Conservation (phyloP, 345 rosid species). For the Angophora floribunda region DNA sequence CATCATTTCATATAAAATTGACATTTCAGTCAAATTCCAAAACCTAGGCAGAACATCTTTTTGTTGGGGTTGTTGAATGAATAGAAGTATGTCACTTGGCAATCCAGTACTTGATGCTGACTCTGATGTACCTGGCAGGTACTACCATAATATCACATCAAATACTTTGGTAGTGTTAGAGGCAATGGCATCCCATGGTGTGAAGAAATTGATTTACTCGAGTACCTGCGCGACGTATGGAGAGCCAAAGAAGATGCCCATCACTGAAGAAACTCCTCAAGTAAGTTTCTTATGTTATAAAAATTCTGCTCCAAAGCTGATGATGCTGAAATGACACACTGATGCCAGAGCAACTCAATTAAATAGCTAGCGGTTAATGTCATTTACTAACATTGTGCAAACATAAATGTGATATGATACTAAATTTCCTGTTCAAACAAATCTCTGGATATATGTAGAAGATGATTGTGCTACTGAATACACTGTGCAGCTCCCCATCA, state of each 20-base stretch:
- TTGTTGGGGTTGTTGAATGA: not conserved
- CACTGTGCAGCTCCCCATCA: slow-evolving; percentile 60
- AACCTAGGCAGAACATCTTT: not conserved
- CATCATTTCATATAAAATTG: not conserved
- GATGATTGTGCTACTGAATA: not conserved
- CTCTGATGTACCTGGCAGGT: slow-evolving; percentile 24
- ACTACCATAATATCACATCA: slow-evolving; percentile 94
- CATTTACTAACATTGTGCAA: not conserved
- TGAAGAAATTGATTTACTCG: slow-evolving; percentile 85
- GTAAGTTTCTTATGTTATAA: slow-evolving; percentile 9
- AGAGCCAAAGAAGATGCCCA: slow-evolving; percentile 97
- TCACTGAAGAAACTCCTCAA: slow-evolving; percentile 85
- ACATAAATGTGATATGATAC: not conserved
- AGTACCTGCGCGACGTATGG: slow-evolving; percentile 99
- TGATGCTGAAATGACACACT: not conserved
- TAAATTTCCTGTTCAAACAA: not conserved
- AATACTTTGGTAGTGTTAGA: slow-evolving; percentile 89
- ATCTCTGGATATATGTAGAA: not conserved
- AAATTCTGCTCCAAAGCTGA: not conserved
- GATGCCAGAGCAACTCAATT: not conserved
- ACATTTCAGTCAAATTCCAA: not conserved
- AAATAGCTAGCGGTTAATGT: not conserved
- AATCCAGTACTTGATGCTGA: not conserved
- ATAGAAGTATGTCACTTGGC: not conserved
- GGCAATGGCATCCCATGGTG: slow-evolving; percentile 73